These are phyloP conservation scores for Gossypium sturtianum DNA, from an alignment of 345 rosid genomes.

Conservation along the genomic window DNA sequence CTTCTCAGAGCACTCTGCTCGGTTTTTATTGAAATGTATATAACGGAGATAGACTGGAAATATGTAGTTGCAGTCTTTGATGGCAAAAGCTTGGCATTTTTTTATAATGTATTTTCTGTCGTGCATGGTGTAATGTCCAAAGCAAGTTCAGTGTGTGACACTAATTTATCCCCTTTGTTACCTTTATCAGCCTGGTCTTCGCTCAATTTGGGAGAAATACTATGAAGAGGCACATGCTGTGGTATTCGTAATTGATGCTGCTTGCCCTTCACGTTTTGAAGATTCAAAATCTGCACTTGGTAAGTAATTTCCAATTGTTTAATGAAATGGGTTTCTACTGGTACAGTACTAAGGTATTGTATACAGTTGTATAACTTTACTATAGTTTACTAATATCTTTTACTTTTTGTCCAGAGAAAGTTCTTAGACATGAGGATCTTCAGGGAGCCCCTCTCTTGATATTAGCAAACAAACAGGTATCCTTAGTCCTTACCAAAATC, in stretches of 20 bases:
- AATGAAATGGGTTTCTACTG: background rate
- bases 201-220: conserved; percentile 98
- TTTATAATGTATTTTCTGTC: background rate
- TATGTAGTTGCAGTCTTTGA: background rate
- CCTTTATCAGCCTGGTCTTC: conserved; percentile 70
- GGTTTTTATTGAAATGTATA: background rate
- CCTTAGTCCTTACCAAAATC: background rate
- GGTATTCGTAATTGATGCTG: conserved; percentile 85
- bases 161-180: background rate
- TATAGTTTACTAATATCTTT: conserved; percentile 1
- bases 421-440: conserved; percentile 91
- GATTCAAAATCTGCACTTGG: conserved; percentile 94
- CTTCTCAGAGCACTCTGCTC: background rate
- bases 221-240: conserved; percentile 98
- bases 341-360: background rate
- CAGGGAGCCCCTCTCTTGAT: conserved; percentile 93
- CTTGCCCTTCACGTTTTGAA: conserved; percentile 90
- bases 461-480: conserved; percentile 94
- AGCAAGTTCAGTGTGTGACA: background rate
- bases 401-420: conserved; percentile 56
- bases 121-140: background rate
- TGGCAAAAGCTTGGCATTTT: background rate
- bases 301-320: conserved; percentile 15
- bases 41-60: background rate
- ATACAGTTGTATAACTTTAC: background rate